Conservation (phyloP, 495 filamentous ascomycete genomes). For the Aspergillus olivimuriae region DNA sequence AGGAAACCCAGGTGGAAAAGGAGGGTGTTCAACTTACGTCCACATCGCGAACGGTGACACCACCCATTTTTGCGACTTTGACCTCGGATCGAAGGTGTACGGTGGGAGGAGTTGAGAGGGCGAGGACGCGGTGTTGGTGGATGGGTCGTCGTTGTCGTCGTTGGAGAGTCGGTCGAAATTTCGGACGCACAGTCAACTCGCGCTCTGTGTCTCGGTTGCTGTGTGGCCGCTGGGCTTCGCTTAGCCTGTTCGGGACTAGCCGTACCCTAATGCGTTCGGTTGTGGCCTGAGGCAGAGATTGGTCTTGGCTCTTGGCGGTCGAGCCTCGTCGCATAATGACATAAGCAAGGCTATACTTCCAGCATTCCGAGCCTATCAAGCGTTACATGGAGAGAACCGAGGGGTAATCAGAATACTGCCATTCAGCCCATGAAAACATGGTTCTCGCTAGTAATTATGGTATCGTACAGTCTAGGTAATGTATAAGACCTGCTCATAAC, state of each 20-base stretch:
- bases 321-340: no score
- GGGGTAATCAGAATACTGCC: no score
- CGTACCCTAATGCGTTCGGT: constrained; percentile 32
- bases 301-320: no score
- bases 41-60: constrained; percentile 83
- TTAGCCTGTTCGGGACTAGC: constrained; percentile 39
- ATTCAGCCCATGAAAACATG: no score
- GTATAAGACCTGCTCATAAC: no score
- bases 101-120: constrained; percentile 33
- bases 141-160: constrained; percentile 35
- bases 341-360: no score
- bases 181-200: constrained; percentile 31
- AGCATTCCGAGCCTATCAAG: no score
- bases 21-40: constrained; percentile 60
- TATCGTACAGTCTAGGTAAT: no score
- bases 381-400: no score
- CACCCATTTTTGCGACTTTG: constrained; percentile 70
- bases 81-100: constrained; percentile 24
- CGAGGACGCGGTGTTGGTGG: constrained; percentile 24
- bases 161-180: constrained; percentile 37
- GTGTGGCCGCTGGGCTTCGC: constrained; percentile 33
- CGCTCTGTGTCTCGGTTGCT: constrained; percentile 30
- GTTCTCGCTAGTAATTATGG: no score
- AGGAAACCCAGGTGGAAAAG: constrained; percentile 14
- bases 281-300: constrained; percentile 16